Base-by-base conservation (phyloP, 192 early-diverging fungal genomes). In the Chytriomyces sp. region DNA sequence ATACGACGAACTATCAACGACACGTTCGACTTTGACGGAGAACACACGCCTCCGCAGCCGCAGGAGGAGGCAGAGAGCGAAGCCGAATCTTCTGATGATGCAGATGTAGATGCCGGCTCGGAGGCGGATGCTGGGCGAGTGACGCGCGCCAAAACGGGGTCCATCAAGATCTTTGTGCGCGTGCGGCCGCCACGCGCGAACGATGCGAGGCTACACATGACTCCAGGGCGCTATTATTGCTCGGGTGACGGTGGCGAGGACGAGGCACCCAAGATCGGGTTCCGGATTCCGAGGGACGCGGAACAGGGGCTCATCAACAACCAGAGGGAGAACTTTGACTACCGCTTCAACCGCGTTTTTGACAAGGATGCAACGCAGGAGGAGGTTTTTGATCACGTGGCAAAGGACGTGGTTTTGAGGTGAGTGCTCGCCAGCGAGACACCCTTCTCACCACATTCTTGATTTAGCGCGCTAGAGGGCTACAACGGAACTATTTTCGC, bases 351-450 rank as follows among this genome's bases (percentile, higher is more conserved):
- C 61, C 54, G 73, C 40, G 79, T 89, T 3, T 88, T 89, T 78
- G 86, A 89, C 66, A 61, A 74, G 34, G 61, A 76, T 25, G 66
- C 80, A 0, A 73, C 54, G 28, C 88, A 89, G 76, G 88, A 89
- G 22, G 88, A 89, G 73, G 75, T 89, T 10, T 89, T 89, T 73
- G 88, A 89, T 74, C 67, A 77, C 14, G 86, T 89, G 12, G 88
- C 86, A 12, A 88, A 86, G 59, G 80, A 81, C 31, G 84, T 89
- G 12, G 79, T 88, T 36, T 25, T 73, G 59, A 88, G 80, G 86
- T 88, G 49, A 30, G 75, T 32, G 32, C 8, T 5, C 0, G n/a
- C 30, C 53, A 2, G 25, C 26, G 6, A 17, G 5, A 38, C 61
- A 28, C 68, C 12, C 22, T 63, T 33, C 25, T 75, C 49, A 81